phyloP scores from a whole-genome alignment of 805 yeast genomes.

The Cyberlindnera saturnus region DNA sequence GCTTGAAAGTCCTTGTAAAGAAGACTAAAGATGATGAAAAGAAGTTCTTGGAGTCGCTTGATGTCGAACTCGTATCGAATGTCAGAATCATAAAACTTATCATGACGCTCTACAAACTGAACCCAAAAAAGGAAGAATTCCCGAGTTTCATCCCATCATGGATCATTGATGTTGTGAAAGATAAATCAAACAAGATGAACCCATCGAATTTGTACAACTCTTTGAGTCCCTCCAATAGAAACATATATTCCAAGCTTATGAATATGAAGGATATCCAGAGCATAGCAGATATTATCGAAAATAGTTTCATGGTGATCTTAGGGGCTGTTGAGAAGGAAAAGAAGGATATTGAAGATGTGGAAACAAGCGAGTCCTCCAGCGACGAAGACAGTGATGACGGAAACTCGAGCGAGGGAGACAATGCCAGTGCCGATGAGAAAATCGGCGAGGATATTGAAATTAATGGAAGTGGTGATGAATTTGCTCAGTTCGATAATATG shows the following conservation, averaged over 20 bases:
- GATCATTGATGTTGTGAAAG: slow-evolving; percentile 23
- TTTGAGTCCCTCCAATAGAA: slow-evolving; percentile 23
- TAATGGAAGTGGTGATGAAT: slow-evolving; percentile 21
- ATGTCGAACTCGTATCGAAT: slow-evolving; percentile 20
- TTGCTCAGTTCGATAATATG: slow-evolving; percentile 31
- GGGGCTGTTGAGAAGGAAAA: slow-evolving; percentile 23
- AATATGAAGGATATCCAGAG: slow-evolving; percentile 43
- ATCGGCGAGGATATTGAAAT: slow-evolving; percentile 15
- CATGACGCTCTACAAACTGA: slow-evolving; percentile 9
- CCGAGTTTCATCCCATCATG: slow-evolving; percentile 19
- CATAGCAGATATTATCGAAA: slow-evolving; percentile 33
- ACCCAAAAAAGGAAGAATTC: slow-evolving; percentile 8
- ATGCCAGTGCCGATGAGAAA: slow-evolving; percentile 17
- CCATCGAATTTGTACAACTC: slow-evolving; percentile 42
- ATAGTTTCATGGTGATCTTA: slow-evolving; percentile 31
- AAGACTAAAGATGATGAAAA: slow-evolving; percentile 12
- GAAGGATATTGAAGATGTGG: slow-evolving; percentile 14
- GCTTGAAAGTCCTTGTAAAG: slow-evolving; percentile 12
- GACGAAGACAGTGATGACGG: slow-evolving; percentile 19
- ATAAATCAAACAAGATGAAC: slow-evolving; percentile 28
- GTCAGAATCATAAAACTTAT: slow-evolving; percentile 18
- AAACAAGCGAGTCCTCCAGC: slow-evolving; percentile 3
- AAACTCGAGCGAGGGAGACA: slow-evolving; percentile 21
- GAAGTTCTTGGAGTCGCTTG: slow-evolving; percentile 18
- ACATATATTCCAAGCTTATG: slow-evolving; percentile 35